A percentile compares a stretch with the other conserved stretches of the same genome.
Conservation (phyloP, 108 stramenopile species). For the Conticribra guillardii region DNA sequence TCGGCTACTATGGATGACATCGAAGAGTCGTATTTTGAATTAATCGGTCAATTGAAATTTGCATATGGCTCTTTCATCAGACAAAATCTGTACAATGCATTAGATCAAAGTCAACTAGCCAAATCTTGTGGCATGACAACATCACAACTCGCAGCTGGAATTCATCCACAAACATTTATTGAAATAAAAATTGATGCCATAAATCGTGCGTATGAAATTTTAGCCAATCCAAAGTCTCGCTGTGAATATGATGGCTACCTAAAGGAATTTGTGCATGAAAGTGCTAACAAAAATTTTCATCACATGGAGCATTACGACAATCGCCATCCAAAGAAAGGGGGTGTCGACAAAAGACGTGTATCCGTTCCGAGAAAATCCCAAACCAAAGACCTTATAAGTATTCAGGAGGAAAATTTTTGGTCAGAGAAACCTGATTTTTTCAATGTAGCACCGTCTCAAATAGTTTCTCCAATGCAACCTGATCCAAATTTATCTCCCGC, state of each 20-base stretch:
- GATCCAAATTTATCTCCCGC: too few relatives aligned
- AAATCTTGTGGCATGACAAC: slow-evolving; percentile 16
- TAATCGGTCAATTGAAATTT: slow-evolving; percentile 12
- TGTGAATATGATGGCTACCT: slow-evolving; percentile 35
- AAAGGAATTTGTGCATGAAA: slow-evolving; percentile 10
- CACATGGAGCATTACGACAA: too few relatives aligned
- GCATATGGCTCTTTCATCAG: slow-evolving; percentile 3
- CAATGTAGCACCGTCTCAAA: too few relatives aligned
- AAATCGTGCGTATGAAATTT: slow-evolving; percentile 28
- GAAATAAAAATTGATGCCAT: slow-evolving; percentile 34
- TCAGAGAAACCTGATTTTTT: too few relatives aligned
- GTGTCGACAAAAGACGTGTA: too few relatives aligned
- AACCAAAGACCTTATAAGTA: too few relatives aligned
- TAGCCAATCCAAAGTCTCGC: slow-evolving; percentile 17
- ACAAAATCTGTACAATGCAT: slow-evolving; percentile 1
- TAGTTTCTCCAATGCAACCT: too few relatives aligned
- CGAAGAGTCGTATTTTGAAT: slow-evolving; percentile 10
- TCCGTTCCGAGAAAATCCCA: too few relatives aligned
- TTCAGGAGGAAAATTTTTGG: too few relatives aligned
- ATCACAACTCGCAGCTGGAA: slow-evolving; percentile 11
- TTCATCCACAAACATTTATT: slow-evolving; percentile 19
- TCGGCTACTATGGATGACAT: slow-evolving; percentile 20
- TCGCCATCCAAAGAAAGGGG: too few relatives aligned
- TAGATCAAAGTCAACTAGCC: slow-evolving; percentile 12
- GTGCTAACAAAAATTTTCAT: too few relatives aligned